Evolutionary conservation across 331 rosid species (phyloP).

Genomic region (Pyracantha coccinea): DNA sequence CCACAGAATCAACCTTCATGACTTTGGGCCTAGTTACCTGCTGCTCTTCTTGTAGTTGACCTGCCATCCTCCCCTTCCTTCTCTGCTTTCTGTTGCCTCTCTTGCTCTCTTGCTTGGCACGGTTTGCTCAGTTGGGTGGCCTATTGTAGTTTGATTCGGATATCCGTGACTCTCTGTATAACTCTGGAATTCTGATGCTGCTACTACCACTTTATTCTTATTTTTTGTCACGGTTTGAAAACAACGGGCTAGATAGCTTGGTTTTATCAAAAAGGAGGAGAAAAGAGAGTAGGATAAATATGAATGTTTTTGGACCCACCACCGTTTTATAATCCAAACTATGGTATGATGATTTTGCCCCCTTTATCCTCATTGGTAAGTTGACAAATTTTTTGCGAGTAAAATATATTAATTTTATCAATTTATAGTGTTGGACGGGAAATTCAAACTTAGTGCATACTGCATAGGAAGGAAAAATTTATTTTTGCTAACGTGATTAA

Average conservation of each 20-base stretch:
- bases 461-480: not conserved
- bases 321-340: no score
- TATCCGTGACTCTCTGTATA: not conserved
- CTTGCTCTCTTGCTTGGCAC: no score
- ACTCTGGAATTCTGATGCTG: not conserved
- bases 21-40: constrained; percentile 31
- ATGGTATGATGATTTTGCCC: no score
- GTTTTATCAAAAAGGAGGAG: not conserved
- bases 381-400: no score
- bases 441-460: not conserved
- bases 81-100: not conserved
- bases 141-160: not conserved
- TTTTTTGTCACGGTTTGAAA: not conserved
- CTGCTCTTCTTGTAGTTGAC: constrained; percentile 15
- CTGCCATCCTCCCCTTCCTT: constrained; percentile 36
- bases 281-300: not conserved
- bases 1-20: constrained; percentile 53
- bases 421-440: not conserved
- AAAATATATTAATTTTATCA: no score
- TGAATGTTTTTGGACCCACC: not conserved
- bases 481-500: no score
- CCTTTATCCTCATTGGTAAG: not conserved
- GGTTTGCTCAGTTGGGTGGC: not conserved
- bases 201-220: no score
- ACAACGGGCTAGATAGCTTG: not conserved